Conservation (phyloP, 1,139 yeast species). For the Wickerhamomyces sp. region DNA sequence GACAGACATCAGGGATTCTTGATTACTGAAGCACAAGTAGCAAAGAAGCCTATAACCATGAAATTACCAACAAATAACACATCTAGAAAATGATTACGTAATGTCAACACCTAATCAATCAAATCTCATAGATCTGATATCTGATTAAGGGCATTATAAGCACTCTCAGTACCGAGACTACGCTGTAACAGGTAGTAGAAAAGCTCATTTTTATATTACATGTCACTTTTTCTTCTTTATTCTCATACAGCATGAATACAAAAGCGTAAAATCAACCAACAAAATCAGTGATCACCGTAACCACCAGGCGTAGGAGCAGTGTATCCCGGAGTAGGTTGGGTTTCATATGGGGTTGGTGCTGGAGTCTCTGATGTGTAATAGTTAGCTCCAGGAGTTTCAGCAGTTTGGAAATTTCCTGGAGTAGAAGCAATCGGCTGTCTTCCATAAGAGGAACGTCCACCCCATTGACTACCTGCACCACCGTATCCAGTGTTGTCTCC, state of each 20-base stretch:
- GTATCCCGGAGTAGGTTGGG: conserved; percentile 19
- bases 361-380: conserved; percentile 23
- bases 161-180: too few species aligned
- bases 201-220: background rate
- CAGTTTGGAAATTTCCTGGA: conserved; percentile 33
- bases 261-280: too few species aligned
- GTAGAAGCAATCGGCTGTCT: conserved; percentile 21
- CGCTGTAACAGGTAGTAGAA: too few species aligned
- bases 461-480: conserved; percentile 23
- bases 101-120: too few species aligned
- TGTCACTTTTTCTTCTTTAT: background rate
- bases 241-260: background rate
- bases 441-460: conserved; percentile 23
- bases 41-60: too few species aligned
- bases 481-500: conserved; percentile 19
- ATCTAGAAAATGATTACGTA: too few species aligned
- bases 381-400: conserved; percentile 17
- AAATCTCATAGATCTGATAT: too few species aligned
- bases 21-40: too few species aligned
- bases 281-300: conserved; percentile 1
- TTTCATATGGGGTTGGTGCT: conserved; percentile 38
- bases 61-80: too few species aligned
- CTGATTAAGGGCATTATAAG: too few species aligned
- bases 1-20: conserved; percentile 12
- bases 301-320: conserved; percentile 14